phyloP scores from a whole-genome alignment of 2,329 filamentous ascomycete genomes.

The Aspergillus sp. region DNA sequence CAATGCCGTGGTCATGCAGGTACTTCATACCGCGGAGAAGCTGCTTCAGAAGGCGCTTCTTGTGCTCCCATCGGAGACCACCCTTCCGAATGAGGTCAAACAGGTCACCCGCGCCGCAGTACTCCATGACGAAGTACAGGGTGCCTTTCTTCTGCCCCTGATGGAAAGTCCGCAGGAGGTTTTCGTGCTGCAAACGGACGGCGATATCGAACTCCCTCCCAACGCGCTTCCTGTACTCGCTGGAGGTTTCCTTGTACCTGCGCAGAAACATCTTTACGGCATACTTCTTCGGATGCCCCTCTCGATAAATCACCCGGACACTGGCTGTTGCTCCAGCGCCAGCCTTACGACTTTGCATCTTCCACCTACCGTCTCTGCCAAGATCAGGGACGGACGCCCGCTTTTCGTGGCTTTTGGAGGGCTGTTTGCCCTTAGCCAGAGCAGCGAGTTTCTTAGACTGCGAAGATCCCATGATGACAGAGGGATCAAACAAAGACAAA shows the following conservation, averaged over 20 bases:
- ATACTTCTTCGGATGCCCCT: too few relatives aligned
- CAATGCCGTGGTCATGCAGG: conserved; percentile 78
- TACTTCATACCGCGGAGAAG: conserved; percentile 79
- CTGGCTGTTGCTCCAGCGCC: too few relatives aligned
- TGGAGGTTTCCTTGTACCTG: conserved; percentile 64
- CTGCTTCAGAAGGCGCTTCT: conserved; percentile 86
- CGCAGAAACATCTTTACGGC: conserved; percentile 86
- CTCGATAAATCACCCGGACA: too few relatives aligned
- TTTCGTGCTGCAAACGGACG: conserved; percentile 80
- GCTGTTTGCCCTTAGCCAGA: too few relatives aligned
- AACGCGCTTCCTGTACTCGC: conserved; percentile 83
- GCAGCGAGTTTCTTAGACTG: too few relatives aligned
- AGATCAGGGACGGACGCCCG: too few relatives aligned
- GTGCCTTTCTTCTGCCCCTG: conserved; percentile 72
- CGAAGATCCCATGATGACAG: too few relatives aligned
- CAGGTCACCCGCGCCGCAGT: conserved; percentile 78
- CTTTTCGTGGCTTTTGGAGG: too few relatives aligned
- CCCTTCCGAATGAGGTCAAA: conserved; percentile 72
- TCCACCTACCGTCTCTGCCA: too few relatives aligned
- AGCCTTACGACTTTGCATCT: too few relatives aligned
- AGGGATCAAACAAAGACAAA: too few relatives aligned
- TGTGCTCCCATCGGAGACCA: conserved; percentile 66
- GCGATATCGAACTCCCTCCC: conserved; percentile 88
- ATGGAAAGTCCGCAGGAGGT: conserved; percentile 77
- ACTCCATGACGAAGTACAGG: conserved; percentile 94